Evolutionary conservation across 2,329 filamentous ascomycete genomes (phyloP).

Genomic region (Pseudogymnoascus sp.): DNA sequence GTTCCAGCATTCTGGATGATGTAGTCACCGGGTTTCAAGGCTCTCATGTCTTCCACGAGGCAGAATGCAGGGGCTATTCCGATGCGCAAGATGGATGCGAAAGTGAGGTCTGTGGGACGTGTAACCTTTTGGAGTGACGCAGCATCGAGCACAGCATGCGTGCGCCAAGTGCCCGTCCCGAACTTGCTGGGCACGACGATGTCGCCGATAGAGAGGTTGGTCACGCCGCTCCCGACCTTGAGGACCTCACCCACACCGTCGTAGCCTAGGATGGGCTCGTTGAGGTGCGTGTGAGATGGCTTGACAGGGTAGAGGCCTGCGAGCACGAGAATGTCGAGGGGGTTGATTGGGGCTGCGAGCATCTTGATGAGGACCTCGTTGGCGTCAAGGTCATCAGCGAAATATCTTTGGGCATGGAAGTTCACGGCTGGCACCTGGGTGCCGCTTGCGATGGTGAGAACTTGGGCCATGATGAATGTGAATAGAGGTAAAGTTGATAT

Average conservation of each 20-base stretch:
- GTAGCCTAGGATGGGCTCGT: constrained; percentile 13
- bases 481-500: not conserved
- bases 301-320: not conserved
- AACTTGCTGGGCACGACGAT: constrained; percentile 12
- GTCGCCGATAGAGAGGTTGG: constrained; percentile 19
- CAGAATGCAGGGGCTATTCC: constrained; percentile 20
- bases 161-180: constrained; percentile 21
- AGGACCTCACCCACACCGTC: constrained; percentile 22
- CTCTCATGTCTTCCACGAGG: constrained; percentile 20
- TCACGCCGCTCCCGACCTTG: constrained; percentile 19
- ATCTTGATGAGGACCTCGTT: not conserved
- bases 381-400: not conserved
- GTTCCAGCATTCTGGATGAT: constrained; percentile 22
- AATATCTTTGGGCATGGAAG: not conserved
- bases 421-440: not conserved
- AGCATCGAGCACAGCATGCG: constrained; percentile 17
- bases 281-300: not conserved
- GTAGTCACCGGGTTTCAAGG: constrained; percentile 21
- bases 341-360: not conserved
- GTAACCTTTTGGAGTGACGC: constrained; percentile 13
- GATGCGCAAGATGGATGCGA: constrained; percentile 19
- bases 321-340: not conserved
- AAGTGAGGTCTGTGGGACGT: constrained; percentile 10
- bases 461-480: not conserved
- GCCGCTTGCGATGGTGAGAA: not conserved